These are phyloP conservation scores for Ormosia semicastrata DNA, from an alignment of 306 rosid species.

Conservation along the genomic window DNA sequence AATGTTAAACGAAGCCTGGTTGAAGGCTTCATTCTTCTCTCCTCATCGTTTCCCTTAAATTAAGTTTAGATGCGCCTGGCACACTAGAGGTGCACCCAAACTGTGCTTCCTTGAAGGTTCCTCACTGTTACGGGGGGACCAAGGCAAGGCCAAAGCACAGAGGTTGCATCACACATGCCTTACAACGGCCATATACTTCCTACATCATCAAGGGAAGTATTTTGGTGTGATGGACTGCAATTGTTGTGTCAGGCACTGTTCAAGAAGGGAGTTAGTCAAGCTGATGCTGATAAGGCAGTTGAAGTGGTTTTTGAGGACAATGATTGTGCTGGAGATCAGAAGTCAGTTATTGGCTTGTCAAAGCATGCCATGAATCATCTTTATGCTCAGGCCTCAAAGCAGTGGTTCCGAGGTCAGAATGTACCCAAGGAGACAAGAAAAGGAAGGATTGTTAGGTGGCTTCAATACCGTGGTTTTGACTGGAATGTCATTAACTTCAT, in stretches of 20 bases:
- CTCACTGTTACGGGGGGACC: not conserved
- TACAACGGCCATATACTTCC: slow-evolving; percentile 6
- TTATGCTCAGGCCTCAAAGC: slow-evolving; percentile 77
- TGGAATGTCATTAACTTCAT: slow-evolving; percentile 66
- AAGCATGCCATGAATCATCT: slow-evolving; percentile 60
- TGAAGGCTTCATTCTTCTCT: slow-evolving; percentile 16
- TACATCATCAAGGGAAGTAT: slow-evolving; percentile 13
- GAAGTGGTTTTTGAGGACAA: slow-evolving; percentile 56
- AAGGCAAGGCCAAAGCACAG: not conserved
- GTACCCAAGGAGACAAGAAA: slow-evolving; percentile 70
- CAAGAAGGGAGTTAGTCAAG: slow-evolving; percentile 75
- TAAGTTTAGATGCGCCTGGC: not conserved
- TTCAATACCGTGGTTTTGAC: slow-evolving; percentile 74
- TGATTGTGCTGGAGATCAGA: slow-evolving; percentile 39
- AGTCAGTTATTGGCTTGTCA: slow-evolving; percentile 37
- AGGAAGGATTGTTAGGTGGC: slow-evolving; percentile 73
- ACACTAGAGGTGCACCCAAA: not conserved
- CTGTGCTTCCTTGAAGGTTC: slow-evolving; percentile 8
- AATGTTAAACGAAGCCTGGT: not conserved
- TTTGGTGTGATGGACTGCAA: slow-evolving; percentile 19
- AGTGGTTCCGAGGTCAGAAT: slow-evolving; percentile 67
- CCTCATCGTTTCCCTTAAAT: not conserved
- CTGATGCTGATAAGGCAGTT: slow-evolving; percentile 73
- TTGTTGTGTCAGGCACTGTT: slow-evolving; percentile 70
- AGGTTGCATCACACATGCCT: not conserved